phyloP scores from a whole-genome alignment of 768 basidiomycete species.

The Suillus cothurnatus region DNA sequence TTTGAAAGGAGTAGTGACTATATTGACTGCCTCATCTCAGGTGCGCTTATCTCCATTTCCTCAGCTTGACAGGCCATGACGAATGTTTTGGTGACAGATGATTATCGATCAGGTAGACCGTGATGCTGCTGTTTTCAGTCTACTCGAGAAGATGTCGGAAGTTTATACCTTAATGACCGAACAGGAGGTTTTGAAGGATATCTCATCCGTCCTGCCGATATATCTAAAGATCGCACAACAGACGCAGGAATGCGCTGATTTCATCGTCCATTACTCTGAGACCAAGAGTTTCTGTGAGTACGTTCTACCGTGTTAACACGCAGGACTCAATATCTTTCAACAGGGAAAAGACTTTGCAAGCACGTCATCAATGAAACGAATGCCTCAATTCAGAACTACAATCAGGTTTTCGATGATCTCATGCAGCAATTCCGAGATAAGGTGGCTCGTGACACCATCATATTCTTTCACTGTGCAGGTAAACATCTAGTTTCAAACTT shows the following conservation, averaged over 20 bases:
- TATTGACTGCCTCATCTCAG: constrained; percentile 6
- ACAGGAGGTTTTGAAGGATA: background rate
- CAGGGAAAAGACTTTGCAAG: constrained; percentile 1
- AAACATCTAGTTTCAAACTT: background rate
- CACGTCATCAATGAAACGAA: constrained; percentile 1
- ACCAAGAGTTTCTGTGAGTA: constrained; percentile 14
- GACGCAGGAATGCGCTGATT: constrained; percentile 13
- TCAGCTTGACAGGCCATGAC: background rate
- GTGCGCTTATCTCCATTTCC: background rate
- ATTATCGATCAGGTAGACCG: constrained; percentile 8
- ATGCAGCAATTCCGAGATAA: constrained; percentile 14
- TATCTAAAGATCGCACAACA: constrained; percentile 6
- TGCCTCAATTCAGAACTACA: background rate
- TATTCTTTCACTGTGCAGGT: constrained; percentile 1
- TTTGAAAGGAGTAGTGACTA: constrained; percentile 3
- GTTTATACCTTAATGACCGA: constrained; percentile 10
- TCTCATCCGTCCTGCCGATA: constrained; percentile 3
- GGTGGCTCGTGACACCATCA: constrained; percentile 6
- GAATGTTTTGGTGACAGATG: background rate
- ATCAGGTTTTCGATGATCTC: constrained; percentile 3
- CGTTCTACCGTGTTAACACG: background rate
- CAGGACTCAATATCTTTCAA: background rate
- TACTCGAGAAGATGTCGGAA: constrained; percentile 7
- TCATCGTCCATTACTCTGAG: constrained; percentile 12
- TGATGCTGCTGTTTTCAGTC: constrained; percentile 6